Conservation (phyloP, 768 basidiomycete genomes). For the Phaffia australis region DNA sequence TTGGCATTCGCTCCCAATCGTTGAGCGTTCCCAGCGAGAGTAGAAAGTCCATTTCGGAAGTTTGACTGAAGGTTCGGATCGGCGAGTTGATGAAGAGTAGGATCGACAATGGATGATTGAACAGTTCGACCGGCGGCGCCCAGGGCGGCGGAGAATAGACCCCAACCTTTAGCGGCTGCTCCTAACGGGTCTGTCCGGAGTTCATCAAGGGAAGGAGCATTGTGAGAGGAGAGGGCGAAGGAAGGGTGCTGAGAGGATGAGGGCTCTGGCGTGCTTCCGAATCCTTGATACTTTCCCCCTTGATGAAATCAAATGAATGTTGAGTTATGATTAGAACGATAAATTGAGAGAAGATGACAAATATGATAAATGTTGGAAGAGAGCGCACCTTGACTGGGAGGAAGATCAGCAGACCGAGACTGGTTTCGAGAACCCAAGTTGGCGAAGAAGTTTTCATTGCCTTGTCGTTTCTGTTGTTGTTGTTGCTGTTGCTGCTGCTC, state of each 20-base stretch:
- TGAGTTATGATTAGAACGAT: neutral
- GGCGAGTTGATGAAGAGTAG: slow-evolving; percentile 65
- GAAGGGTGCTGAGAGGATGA: slow-evolving; percentile 51
- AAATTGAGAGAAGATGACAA: too few species aligned
- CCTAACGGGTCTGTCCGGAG: slow-evolving; percentile 75
- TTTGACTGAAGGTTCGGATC: slow-evolving; percentile 71
- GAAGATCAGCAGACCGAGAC: slow-evolving; percentile 59
- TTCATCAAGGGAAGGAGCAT: slow-evolving; percentile 66
- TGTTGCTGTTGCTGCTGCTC: too few species aligned
- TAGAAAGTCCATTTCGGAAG: slow-evolving; percentile 37
- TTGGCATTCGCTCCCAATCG: slow-evolving; percentile 31
- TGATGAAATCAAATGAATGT: neutral
- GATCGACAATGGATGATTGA: slow-evolving; percentile 63
- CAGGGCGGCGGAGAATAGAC: slow-evolving; percentile 78
- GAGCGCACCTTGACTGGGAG: slow-evolving; percentile 72
- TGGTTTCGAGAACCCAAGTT: slow-evolving; percentile 70
- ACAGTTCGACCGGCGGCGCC: slow-evolving; percentile 20
- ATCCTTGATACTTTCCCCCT: slow-evolving; percentile 75
- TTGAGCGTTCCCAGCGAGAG: slow-evolving; percentile 4
- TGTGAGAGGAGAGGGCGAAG: slow-evolving; percentile 61
- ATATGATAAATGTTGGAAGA: too few species aligned
- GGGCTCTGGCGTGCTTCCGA: slow-evolving; percentile 72
- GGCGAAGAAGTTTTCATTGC: slow-evolving; percentile 78
- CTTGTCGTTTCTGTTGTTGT: slow-evolving; percentile 28
- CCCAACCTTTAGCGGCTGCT: slow-evolving; percentile 90